These are phyloP conservation scores for Talaromyces sp. DNA, from an alignment of 2,329 filamentous ascomycete genomes.

Conservation along the genomic window DNA sequence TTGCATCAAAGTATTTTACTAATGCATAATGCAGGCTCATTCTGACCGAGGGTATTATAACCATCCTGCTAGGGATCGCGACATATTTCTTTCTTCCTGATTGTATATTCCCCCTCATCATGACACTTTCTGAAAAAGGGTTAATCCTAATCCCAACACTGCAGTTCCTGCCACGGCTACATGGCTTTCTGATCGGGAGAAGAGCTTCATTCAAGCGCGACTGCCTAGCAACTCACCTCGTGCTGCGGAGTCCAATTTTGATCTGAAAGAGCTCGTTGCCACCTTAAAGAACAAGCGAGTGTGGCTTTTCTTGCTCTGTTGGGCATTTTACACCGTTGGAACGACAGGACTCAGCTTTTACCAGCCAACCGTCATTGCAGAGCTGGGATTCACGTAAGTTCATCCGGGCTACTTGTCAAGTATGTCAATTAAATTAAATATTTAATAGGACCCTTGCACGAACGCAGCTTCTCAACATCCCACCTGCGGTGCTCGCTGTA, in stretches of 20 bases:
- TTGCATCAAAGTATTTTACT: background rate
- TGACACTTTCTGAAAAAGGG: conserved; percentile 21
- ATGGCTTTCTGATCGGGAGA: background rate
- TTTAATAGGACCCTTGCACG: background rate
- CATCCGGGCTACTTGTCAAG: background rate
- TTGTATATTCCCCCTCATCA: background rate
- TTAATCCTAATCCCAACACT: too few relatives aligned
- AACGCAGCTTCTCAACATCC: background rate
- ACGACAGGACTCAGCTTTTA: conserved; percentile 46
- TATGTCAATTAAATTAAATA: background rate
- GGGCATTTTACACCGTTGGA: conserved; percentile 48
- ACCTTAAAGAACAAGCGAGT: conserved; percentile 41
- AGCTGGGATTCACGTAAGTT: conserved; percentile 42
- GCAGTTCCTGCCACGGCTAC: background rate
- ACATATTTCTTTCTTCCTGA: conserved; percentile 39
- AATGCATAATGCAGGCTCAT: background rate
- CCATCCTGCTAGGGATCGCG: conserved; percentile 33
- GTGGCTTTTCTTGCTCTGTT: conserved; percentile 47
- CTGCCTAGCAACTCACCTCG: background rate
- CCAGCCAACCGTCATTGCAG: conserved; percentile 42
- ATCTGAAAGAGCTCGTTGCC: conserved; percentile 14
- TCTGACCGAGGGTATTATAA: conserved; percentile 40
- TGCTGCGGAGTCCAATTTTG: background rate
- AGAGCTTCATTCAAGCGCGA: background rate
- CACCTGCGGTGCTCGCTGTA: background rate